Evolutionary conservation across 2,329 filamentous ascomycete genomes (phyloP).

Genomic region (Septoria linicola): DNA sequence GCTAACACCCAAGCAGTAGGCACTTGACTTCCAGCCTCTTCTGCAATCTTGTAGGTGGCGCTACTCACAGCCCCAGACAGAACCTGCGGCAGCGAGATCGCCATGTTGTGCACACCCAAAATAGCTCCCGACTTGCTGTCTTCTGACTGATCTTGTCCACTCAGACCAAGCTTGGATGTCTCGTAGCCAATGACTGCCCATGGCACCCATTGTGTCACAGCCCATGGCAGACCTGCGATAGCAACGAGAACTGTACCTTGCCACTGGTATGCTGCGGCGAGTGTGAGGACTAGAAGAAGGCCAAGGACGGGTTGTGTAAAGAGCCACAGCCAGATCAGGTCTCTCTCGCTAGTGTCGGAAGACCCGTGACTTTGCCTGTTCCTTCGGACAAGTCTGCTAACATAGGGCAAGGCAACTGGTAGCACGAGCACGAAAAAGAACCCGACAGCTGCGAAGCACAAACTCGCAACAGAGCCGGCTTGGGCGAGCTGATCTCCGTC

Average conservation of each 20-base stretch:
- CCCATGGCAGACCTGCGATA: conserved; percentile 22
- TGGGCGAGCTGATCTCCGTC: conserved; percentile 22
- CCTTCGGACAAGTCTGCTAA: conserved; percentile 3
- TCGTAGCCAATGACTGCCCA: conserved; percentile 25
- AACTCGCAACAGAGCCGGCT: conserved; percentile 22
- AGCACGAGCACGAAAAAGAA: conserved; percentile 23
- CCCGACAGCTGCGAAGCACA: conserved; percentile 25
- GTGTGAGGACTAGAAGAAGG: conserved; percentile 20
- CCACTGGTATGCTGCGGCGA: conserved; percentile 23
- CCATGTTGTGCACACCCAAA: conserved; percentile 26
- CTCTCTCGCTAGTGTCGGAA: conserved; percentile 1
- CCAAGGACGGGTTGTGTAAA: conserved; percentile 24
- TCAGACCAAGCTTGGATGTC: conserved; percentile 18
- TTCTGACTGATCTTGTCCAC: conserved; percentile 3
- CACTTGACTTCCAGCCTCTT: conserved; percentile 21
- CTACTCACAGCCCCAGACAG: conserved; percentile 21
- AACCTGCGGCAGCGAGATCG: conserved; percentile 26
- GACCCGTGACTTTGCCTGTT: background rate
- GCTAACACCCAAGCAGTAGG: conserved; percentile 26
- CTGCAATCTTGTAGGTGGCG: conserved; percentile 21
- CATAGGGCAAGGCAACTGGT: conserved; percentile 12
- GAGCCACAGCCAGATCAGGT: conserved; percentile 24
- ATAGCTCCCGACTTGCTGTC: conserved; percentile 24
- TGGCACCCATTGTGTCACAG: conserved; percentile 27
- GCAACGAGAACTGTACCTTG: conserved; percentile 26